Percentiles rank a stretch among this genome's conserved stretches.
Evolutionary conservation across 108 stramenopile species (phyloP).

Genomic region (Cyclotella choctawhatcheeana): DNA sequence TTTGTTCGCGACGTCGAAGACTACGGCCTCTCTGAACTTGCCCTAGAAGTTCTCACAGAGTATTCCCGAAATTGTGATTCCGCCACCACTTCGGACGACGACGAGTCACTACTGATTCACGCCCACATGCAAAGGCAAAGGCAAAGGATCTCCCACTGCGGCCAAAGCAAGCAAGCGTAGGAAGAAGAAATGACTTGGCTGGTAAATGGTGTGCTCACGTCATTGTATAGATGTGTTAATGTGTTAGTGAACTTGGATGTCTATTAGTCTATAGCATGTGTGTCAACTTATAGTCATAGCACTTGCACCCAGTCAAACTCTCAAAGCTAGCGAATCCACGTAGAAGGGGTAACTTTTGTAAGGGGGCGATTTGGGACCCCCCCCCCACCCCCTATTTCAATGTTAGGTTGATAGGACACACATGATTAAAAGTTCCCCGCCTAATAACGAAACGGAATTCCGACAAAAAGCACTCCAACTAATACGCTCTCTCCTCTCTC

Average conservation of each 20-base stretch:
- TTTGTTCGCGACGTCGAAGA: too few species aligned
- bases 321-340: not conserved
- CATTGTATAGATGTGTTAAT: not conserved
- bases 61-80: too few species aligned
- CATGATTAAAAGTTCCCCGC: not conserved
- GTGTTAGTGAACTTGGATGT: too few species aligned
- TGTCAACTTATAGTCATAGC: not conserved
- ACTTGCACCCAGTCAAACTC: too few species aligned
- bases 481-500: too few species aligned
- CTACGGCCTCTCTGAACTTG: too few species aligned
- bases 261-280: too few species aligned
- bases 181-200: not conserved
- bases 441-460: too few species aligned
- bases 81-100: not conserved
- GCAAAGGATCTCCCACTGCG: not conserved
- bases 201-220: too few species aligned
- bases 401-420: not conserved
- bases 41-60: too few species aligned
- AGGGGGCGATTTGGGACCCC: not conserved
- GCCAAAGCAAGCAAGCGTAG: not conserved
- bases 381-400: not conserved
- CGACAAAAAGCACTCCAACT: too few species aligned
- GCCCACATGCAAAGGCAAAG: not conserved
- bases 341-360: conserved; percentile 1
- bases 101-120: not conserved